A percentile compares a stretch with the other conserved stretches of the same genome.
Conservation (phyloP, 106 monocot genomes). For the Phalaenopsis equestris region DNA sequence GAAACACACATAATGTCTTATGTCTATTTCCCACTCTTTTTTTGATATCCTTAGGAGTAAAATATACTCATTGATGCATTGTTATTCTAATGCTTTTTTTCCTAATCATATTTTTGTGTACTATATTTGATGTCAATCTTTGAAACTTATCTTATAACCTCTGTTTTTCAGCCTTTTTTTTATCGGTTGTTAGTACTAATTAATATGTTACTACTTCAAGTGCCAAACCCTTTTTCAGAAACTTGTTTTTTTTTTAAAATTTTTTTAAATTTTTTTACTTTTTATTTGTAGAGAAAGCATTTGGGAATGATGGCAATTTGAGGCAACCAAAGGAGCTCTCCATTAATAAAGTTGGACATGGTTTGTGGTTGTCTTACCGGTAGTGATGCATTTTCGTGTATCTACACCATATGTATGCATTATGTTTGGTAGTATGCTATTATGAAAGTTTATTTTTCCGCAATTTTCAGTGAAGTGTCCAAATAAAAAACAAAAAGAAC, state of each 20-base stretch:
- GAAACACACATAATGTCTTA: neutral
- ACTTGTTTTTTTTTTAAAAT: neutral
- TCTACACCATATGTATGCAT: neutral
- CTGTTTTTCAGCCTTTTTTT: neutral
- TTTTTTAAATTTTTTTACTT: too few relatives aligned
- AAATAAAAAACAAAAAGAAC: neutral
- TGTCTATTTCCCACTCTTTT: neutral
- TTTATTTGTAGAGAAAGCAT: slow-evolving; percentile 72
- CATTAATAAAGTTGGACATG: slow-evolving; percentile 99
- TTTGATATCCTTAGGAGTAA: neutral
- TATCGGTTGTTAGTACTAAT: neutral
- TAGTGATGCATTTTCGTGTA: neutral
- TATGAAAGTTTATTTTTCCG: neutral
- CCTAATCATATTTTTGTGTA: neutral
- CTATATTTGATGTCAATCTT: neutral
- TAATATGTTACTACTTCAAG: neutral
- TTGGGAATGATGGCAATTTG: slow-evolving; percentile 82
- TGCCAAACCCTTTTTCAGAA: neutral
- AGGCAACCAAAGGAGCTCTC: slow-evolving; percentile 87
- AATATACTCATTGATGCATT: neutral
- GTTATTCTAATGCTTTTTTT: neutral
- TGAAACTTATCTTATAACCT: neutral
- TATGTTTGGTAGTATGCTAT: neutral
- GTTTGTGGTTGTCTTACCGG: slow-evolving; percentile 26
- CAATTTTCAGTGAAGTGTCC: neutral